Conservation (phyloP, 2,329 filamentous ascomycete genomes). For the Colletotrichum musicola region DNA sequence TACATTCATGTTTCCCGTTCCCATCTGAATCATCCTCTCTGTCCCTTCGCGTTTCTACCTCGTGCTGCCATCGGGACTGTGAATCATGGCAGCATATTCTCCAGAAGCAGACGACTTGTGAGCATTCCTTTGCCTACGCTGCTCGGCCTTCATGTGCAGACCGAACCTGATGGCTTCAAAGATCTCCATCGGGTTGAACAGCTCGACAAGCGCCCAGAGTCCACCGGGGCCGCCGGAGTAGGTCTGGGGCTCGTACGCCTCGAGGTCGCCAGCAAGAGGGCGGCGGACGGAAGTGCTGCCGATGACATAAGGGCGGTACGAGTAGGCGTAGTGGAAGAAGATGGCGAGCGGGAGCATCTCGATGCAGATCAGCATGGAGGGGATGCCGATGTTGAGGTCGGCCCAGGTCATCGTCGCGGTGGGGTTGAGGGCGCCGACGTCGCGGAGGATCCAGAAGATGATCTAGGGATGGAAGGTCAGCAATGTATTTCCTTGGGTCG, state of each 20-base stretch:
- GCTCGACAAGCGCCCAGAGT: constrained; percentile 32
- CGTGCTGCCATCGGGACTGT: too few relatives aligned
- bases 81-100: neutral
- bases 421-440: constrained; percentile 38
- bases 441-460: constrained; percentile 44
- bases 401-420: constrained; percentile 41
- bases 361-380: constrained; percentile 42
- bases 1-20: neutral
- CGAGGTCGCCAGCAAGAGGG: constrained; percentile 28
- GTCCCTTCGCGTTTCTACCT: too few relatives aligned
- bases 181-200: constrained; percentile 34
- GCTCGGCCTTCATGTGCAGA: constrained; percentile 31
- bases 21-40: neutral
- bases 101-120: neutral
- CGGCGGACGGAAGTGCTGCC: constrained; percentile 20
- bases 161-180: constrained; percentile 25
- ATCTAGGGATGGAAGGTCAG: too few relatives aligned
- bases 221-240: constrained; percentile 43
- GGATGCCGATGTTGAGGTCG: constrained; percentile 43
- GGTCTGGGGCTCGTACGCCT: constrained; percentile 35
- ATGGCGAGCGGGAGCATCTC: constrained; percentile 44
- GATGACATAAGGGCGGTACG: constrained; percentile 42
- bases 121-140: constrained; percentile 6
- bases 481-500: too few relatives aligned
- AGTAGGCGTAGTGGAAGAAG: constrained; percentile 43